Evolutionary conservation across 169 alveolate genomes (phyloP).

Genomic region (Plasmodium coatneyi): DNA sequence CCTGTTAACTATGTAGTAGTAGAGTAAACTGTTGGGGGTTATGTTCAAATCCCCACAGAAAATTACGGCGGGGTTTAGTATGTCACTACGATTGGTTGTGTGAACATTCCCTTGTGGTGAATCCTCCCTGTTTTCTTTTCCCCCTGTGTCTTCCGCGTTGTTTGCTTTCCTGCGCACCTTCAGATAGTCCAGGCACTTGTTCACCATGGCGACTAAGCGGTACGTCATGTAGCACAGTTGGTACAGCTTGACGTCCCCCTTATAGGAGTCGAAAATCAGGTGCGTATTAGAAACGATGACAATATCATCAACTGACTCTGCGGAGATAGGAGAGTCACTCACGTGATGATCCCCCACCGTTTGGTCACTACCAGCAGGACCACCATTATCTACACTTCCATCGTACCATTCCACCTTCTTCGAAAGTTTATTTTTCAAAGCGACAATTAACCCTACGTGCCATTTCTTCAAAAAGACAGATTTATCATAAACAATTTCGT

Average conservation of each 20-base stretch:
- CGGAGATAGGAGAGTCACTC: slow-evolving; percentile 14
- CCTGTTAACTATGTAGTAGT: slow-evolving; percentile 81
- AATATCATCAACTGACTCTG: neutral
- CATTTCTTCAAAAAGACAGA: slow-evolving; percentile 56
- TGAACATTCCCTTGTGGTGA: neutral
- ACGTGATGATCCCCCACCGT: neutral
- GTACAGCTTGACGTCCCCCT: slow-evolving; percentile 83
- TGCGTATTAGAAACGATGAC: slow-evolving; percentile 82
- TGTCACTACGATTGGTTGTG: neutral
- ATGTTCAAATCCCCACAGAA: slow-evolving; percentile 85
- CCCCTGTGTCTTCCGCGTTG: neutral
- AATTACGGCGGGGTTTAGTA: slow-evolving; percentile 77
- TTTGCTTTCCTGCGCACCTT: neutral
- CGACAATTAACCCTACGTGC: slow-evolving; percentile 83
- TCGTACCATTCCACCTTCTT: slow-evolving; percentile 29
- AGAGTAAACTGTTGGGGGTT: slow-evolving; percentile 84
- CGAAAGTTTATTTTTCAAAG: slow-evolving; percentile 76
- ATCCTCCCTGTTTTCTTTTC: neutral
- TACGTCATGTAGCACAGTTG: slow-evolving; percentile 80
- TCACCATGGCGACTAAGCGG: slow-evolving; percentile 75
- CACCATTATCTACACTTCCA: neutral
- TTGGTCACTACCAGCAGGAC: neutral
- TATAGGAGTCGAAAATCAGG: slow-evolving; percentile 80
- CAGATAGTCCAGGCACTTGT: slow-evolving; percentile 54
- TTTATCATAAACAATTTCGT: slow-evolving; percentile 78